Evolutionary conservation across 2,329 filamentous ascomycete species (phyloP).

Genomic region (Tolypocladium nubicola): DNA sequence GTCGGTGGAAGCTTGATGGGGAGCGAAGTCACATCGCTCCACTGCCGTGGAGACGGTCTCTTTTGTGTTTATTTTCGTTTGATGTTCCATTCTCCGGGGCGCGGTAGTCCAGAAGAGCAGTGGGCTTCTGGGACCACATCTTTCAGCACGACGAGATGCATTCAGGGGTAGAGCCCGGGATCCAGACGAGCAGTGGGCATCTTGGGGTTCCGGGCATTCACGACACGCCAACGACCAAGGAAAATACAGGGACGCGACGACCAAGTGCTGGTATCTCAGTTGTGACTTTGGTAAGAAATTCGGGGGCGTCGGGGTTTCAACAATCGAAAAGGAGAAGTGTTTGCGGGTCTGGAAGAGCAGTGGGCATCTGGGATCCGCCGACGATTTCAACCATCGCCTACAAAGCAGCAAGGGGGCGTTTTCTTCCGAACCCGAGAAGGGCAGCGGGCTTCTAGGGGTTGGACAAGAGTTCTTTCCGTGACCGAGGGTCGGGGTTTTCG

Average conservation of each 20-base stretch:
- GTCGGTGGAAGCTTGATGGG: slow-evolving; percentile 11
- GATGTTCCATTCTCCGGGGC: slow-evolving; percentile 1
- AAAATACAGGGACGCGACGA: too few relatives aligned
- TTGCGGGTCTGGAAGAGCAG: slow-evolving; percentile 11
- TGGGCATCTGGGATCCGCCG: slow-evolving; percentile 12
- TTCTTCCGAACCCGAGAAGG: not conserved
- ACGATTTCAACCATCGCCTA: slow-evolving; percentile 3
- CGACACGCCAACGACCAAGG: not conserved
- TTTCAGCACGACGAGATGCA: not conserved
- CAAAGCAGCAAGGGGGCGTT: not conserved
- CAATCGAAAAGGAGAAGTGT: slow-evolving; percentile 1
- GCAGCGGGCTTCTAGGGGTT: not conserved
- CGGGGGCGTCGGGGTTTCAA: slow-evolving; percentile 7
- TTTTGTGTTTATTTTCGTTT: not conserved
- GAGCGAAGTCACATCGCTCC: not conserved
- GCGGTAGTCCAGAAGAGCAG: slow-evolving; percentile 11
- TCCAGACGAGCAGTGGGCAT: slow-evolving; percentile 3
- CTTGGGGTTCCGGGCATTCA: not conserved
- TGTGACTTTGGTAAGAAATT: not conserved
- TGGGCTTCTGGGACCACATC: slow-evolving; percentile 12
- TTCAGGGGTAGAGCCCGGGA: not conserved
- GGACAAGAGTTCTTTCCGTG: not conserved
- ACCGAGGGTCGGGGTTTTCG: not conserved
- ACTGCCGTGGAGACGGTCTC: not conserved
- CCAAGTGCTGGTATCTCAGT: not conserved